These are phyloP conservation scores for Citrus sp. DNA, from an alignment of 345 rosid genomes.

Conservation along the genomic window DNA sequence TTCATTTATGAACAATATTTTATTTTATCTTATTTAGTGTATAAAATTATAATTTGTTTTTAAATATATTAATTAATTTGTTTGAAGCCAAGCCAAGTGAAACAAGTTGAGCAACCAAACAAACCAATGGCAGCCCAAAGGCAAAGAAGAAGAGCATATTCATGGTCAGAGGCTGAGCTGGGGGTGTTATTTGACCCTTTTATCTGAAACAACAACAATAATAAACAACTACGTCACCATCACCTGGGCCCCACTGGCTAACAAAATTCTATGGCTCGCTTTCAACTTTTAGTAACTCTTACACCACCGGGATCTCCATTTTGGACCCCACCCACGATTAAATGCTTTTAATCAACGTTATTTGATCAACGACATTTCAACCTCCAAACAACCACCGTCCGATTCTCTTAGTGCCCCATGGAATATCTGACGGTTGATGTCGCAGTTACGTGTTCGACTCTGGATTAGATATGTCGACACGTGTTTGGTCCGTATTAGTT, in stretches of 20 bases:
- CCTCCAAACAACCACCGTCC: background rate
- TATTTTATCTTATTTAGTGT: background rate
- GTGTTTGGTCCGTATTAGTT: background rate
- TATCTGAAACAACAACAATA: background rate
- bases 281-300: background rate
- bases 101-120: background rate
- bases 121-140: background rate
- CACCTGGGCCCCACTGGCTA: background rate
- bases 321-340: background rate
- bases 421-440: slow-evolving; percentile 2
- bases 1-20: background rate
- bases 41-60: too few species aligned
- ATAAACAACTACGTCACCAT: background rate
- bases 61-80: background rate
- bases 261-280: background rate
- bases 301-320: background rate
- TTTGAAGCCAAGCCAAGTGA: background rate
- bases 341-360: background rate
- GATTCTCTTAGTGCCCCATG: background rate
- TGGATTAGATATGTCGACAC: background rate
- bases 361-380: slow-evolving; percentile 4
- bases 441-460: background rate
- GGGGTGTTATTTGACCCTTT: background rate
- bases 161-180: slow-evolving; percentile 1
- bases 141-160: background rate